Percentiles rank a stretch among this genome's conserved stretches.
Evolutionary conservation across 306 rosid genomes (phyloP).

Genomic region (Pachyrhizus erosus): DNA sequence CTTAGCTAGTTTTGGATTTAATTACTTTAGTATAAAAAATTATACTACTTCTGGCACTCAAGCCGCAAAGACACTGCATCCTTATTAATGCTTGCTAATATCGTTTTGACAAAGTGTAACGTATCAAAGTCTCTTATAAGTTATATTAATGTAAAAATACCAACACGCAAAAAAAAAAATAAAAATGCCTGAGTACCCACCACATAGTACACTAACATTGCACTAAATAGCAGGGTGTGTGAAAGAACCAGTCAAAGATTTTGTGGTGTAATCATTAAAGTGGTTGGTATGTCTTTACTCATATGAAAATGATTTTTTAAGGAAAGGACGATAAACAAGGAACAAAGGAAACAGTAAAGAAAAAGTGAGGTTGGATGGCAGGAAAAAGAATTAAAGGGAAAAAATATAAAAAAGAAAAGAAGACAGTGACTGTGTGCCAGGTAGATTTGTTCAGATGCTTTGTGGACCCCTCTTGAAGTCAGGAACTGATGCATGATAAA

Average conservation of each 20-base stretch:
- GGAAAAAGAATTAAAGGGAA: slow-evolving; percentile 46
- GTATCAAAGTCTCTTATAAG: no score
- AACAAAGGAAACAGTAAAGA: slow-evolving; percentile 67
- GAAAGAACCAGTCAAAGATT: slow-evolving; percentile 81
- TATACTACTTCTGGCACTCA: neutral
- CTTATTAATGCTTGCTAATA: neutral
- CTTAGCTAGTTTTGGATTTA: neutral
- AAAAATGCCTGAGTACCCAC: no score
- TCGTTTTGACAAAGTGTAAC: no score
- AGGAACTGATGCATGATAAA: slow-evolving; percentile 63
- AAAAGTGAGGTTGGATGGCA: slow-evolving; percentile 67
- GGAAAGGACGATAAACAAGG: slow-evolving; percentile 65
- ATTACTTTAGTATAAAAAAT: neutral
- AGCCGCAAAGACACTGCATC: neutral
- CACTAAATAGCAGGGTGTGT: neutral
- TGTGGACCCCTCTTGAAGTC: slow-evolving; percentile 51
- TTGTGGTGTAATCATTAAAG: slow-evolving; percentile 84
- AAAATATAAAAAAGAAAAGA: slow-evolving; percentile 63
- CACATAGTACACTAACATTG: neutral
- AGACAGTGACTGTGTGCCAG: slow-evolving; percentile 71
- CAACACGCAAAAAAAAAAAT: no score
- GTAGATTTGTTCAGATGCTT: slow-evolving; percentile 61
- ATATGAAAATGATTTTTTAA: slow-evolving; percentile 92
- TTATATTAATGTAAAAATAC: no score
- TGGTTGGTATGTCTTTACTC: slow-evolving; percentile 61